Evolutionary conservation across 139 green algal species (phyloP).

Genomic region (Auxenochlorella pyrenoidosa): DNA sequence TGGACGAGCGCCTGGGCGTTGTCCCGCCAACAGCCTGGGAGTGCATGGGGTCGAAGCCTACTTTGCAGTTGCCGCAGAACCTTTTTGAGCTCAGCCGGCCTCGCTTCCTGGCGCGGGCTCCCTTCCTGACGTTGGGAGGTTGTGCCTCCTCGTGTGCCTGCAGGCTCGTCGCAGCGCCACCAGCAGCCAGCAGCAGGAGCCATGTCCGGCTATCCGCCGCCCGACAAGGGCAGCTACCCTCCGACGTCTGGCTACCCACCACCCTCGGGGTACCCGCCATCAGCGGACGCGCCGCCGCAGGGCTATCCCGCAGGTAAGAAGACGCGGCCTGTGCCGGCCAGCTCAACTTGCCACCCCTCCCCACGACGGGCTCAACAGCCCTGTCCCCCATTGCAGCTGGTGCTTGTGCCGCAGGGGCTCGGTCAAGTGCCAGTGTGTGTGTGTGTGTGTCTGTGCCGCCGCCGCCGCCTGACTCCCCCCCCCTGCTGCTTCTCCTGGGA

Average conservation of each 20-base stretch:
- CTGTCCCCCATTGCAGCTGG: too few species aligned
- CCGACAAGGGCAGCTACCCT: slow-evolving; percentile 25
- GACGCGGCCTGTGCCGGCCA: background rate
- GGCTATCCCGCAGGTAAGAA: background rate
- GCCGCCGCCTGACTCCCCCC: background rate
- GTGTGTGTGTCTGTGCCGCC: too few species aligned
- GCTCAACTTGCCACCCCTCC: background rate
- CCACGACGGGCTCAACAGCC: background rate
- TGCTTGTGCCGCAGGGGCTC: too few species aligned
- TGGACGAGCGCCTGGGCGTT: background rate
- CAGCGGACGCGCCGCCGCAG: background rate
- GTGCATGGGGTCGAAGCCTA: background rate
- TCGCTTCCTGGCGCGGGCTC: too few species aligned
- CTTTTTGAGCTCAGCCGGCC: background rate
- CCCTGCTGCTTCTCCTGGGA: too few species aligned
- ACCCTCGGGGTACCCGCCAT: slow-evolving; percentile 10
- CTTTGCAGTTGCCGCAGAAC: too few species aligned
- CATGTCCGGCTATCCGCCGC: slow-evolving; percentile 29
- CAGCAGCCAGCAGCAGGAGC: background rate
- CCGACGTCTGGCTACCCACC: slow-evolving; percentile 14
- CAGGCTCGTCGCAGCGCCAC: background rate
- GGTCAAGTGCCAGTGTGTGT: too few species aligned
- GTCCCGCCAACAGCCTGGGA: background rate
- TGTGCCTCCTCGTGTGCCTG: background rate
- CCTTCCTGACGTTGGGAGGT: background rate